Evolutionary conservation across 305 asterid genomes (phyloP).

Genomic region (Fraxinus baroniana): DNA sequence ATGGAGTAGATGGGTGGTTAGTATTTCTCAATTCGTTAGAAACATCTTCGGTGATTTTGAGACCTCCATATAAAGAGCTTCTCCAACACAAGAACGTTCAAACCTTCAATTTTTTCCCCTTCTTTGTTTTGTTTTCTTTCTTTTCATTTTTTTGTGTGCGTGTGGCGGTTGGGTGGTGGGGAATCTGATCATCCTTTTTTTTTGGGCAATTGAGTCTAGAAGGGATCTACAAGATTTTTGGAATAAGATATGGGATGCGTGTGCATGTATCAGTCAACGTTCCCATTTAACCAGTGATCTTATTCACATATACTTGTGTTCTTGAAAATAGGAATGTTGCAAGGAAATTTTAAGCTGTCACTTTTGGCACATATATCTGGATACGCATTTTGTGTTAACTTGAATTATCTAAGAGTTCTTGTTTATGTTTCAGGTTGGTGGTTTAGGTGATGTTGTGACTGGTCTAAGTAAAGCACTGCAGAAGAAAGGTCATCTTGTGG

Average conservation of each 20-base stretch:
- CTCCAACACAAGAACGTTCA: background rate
- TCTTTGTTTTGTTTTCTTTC: background rate
- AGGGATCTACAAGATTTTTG: background rate
- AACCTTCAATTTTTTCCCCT: background rate
- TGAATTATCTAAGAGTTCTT: conserved; percentile 3
- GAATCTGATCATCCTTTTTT: background rate
- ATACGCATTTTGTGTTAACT: background rate
- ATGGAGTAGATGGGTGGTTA: background rate
- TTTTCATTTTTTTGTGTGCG: background rate
- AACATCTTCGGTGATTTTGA: background rate
- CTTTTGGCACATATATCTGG: background rate
- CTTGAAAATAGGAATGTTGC: conserved; percentile 21
- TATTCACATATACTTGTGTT: background rate
- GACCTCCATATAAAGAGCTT: background rate
- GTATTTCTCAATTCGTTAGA: background rate
- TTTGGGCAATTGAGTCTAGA: background rate
- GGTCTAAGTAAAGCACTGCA: conserved; percentile 95
- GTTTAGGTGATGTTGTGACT: conserved; percentile 94
- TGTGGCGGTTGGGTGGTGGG: background rate
- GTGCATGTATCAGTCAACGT: background rate
- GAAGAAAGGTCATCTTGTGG: conserved; percentile 94
- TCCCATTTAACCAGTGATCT: background rate
- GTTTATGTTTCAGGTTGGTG: conserved; percentile 72
- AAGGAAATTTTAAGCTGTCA: background rate
- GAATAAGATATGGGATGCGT: background rate